Evolutionary conservation across 2,329 filamentous ascomycete species (phyloP).

Genomic region (Fusarium nanum): DNA sequence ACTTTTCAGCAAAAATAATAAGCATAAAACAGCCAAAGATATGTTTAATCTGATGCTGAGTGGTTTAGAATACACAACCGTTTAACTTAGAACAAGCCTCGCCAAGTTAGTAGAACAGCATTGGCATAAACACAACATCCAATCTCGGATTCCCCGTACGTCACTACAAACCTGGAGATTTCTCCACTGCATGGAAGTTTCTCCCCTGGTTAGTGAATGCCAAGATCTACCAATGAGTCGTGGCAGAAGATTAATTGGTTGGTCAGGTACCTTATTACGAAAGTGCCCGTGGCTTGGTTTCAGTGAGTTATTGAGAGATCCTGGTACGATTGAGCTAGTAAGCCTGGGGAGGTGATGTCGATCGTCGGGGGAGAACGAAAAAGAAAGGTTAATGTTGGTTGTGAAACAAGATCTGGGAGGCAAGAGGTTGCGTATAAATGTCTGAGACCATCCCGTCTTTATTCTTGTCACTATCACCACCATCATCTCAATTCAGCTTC

Average conservation of each 20-base stretch:
- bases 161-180: not conserved
- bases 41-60: not conserved
- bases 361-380: constrained; percentile 22
- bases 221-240: constrained; percentile 12
- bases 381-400: not conserved
- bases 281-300: constrained; percentile 29
- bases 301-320: not conserved
- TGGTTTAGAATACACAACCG: not conserved
- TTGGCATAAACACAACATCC: not conserved
- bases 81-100: constrained; percentile 9
- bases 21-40: constrained; percentile 16
- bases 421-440: constrained; percentile 21
- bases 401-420: not conserved
- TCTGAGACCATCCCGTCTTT: too few species aligned
- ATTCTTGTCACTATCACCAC: not conserved
- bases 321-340: not conserved
- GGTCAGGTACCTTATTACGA: constrained; percentile 23
- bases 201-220: constrained; percentile 19
- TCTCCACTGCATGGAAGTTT: constrained; percentile 12
- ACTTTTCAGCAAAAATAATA: constrained; percentile 4
- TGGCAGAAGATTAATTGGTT: constrained; percentile 23
- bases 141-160: not conserved
- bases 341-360: not conserved
- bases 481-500: not conserved
- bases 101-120: not conserved